A percentile compares a stretch with the other conserved stretches of the same genome.
Conservation (phyloP, 495 filamentous ascomycete species). For the Jackrogersella minutella region DNA sequence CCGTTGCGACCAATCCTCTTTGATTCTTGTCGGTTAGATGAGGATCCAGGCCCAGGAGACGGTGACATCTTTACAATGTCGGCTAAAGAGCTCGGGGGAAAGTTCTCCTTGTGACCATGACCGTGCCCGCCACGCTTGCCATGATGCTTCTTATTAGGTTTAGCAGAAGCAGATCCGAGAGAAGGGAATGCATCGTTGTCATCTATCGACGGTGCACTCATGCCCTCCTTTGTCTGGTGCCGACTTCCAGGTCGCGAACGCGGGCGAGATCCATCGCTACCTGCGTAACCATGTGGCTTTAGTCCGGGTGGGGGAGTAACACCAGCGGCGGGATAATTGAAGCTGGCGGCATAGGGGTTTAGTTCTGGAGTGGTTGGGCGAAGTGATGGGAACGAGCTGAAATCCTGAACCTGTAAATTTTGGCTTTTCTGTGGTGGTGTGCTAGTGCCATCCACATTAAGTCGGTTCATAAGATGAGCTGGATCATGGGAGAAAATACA, state of each 20-base stretch:
- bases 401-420: slow-evolving; percentile 85
- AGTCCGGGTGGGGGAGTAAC: slow-evolving; percentile 70
- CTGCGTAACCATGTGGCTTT: slow-evolving; percentile 59
- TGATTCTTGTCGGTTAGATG: slow-evolving; percentile 54
- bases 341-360: slow-evolving; percentile 60
- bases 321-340: slow-evolving; percentile 58
- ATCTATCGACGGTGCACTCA: slow-evolving; percentile 80
- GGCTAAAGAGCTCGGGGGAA: slow-evolving; percentile 80
- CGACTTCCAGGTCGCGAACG: slow-evolving; percentile 88
- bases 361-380: slow-evolving; percentile 70
- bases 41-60: slow-evolving; percentile 64
- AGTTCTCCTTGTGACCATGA: slow-evolving; percentile 75
- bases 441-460: slow-evolving; percentile 69
- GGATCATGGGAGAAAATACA: slow-evolving; percentile 99
- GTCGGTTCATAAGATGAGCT: slow-evolving; percentile 73
- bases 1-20: slow-evolving; percentile 62
- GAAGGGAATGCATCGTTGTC: slow-evolving; percentile 97
- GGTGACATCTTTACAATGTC: slow-evolving; percentile 95
- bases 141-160: slow-evolving; percentile 86
- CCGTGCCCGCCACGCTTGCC: slow-evolving; percentile 83
- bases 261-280: slow-evolving; percentile 68
- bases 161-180: slow-evolving; percentile 80
- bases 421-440: slow-evolving; percentile 65
- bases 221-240: slow-evolving; percentile 73
- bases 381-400: slow-evolving; percentile 86